Percentiles rank a stretch among this genome's conserved stretches.
Evolutionary conservation across 1,139 yeast genomes (phyloP).

Genomic region (Scheffersomyces titani): DNA sequence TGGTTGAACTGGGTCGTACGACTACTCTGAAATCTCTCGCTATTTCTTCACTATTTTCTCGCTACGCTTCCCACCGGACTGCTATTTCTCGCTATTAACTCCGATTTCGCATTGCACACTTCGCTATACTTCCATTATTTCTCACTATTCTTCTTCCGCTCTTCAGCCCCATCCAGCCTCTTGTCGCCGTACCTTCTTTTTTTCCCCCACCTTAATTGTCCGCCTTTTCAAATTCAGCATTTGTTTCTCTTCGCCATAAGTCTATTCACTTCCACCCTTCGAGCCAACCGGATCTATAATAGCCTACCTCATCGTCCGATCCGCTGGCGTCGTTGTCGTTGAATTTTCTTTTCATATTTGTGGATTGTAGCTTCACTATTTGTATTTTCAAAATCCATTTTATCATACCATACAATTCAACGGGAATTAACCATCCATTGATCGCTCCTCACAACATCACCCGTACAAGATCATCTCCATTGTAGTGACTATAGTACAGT

Average conservation of each 20-base stretch:
- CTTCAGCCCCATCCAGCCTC: background rate
- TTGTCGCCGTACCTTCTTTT: background rate
- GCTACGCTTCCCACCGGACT: background rate
- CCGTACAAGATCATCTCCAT: background rate
- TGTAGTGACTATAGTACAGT: background rate
- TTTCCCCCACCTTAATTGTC: background rate
- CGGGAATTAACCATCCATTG: background rate
- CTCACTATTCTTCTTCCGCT: background rate
- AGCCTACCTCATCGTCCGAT: background rate
- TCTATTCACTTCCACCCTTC: background rate
- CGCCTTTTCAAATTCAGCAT: background rate
- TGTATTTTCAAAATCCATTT: background rate
- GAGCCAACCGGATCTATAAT: background rate
- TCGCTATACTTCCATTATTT: background rate
- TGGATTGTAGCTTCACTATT: background rate
- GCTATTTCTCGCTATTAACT: background rate
- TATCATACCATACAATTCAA: background rate
- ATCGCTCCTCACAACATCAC: background rate
- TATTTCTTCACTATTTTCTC: background rate
- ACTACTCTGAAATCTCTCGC: background rate
- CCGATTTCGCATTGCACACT: background rate
- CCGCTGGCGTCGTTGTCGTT: background rate
- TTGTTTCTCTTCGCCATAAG: background rate
- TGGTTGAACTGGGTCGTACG: background rate
- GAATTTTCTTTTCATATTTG: background rate